Conservation (phyloP, 768 basidiomycete species). For the Stropharia rugosoannulata region DNA sequence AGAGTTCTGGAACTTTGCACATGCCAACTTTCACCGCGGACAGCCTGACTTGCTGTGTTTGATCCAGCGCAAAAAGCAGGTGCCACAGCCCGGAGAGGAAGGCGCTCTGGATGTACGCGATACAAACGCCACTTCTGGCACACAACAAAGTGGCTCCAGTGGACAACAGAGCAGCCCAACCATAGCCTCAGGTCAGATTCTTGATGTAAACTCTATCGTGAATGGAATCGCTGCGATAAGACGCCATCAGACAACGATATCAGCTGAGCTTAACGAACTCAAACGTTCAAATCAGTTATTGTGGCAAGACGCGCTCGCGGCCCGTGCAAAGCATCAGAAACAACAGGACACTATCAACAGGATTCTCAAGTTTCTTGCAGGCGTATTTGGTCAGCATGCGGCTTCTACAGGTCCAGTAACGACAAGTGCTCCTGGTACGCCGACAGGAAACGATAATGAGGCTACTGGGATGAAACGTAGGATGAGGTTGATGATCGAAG, state of each 20-base stretch:
- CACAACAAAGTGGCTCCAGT: not conserved
- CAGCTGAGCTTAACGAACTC: slow-evolving; percentile 82
- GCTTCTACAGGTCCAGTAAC: slow-evolving; percentile 30
- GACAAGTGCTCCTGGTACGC: slow-evolving; percentile 5
- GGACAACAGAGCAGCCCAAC: slow-evolving; percentile 13
- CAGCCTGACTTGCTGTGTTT: slow-evolving; percentile 86
- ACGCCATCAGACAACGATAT: slow-evolving; percentile 90
- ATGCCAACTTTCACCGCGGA: slow-evolving; percentile 84
- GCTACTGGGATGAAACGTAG: slow-evolving; percentile 13
- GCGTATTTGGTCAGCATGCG: slow-evolving; percentile 73
- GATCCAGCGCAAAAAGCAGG: slow-evolving; percentile 85
- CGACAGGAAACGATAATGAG: slow-evolving; percentile 28
- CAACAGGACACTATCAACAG: slow-evolving; percentile 96
- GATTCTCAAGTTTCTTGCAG: slow-evolving; percentile 92
- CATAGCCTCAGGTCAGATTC: slow-evolving; percentile 46
- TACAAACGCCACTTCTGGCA: slow-evolving; percentile 9
- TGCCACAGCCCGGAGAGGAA: slow-evolving; percentile 36
- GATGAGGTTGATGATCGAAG: slow-evolving; percentile 68
- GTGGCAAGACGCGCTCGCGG: slow-evolving; percentile 89
- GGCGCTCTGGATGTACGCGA: slow-evolving; percentile 33
- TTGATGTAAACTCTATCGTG: slow-evolving; percentile 80
- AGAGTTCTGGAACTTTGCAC: slow-evolving; percentile 91
- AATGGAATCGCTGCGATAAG: slow-evolving; percentile 85
- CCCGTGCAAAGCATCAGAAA: slow-evolving; percentile 81
- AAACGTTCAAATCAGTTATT: slow-evolving; percentile 84